Evolutionary conservation across 352 stramenopile genomes (phyloP), one percentile per base, ranked within the genome.

Genomic region (Lagenidium giganteum): DNA sequence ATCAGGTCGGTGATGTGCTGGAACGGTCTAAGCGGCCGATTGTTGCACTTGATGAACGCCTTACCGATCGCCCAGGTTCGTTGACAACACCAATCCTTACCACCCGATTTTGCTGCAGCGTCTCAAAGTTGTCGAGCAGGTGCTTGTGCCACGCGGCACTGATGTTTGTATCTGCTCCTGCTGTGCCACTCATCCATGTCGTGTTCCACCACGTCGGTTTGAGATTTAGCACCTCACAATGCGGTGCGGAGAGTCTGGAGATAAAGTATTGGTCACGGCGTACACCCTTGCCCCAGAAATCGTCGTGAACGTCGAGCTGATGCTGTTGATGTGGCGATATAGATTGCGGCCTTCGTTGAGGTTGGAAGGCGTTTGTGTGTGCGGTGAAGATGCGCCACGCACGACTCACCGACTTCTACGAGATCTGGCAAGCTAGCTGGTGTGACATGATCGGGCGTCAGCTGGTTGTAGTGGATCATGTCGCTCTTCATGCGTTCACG

Each of bases 391-490:
- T 50, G 53, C 40, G 70, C 50, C 4, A 46, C 34, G 42, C 47
- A 68, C n/a, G 23, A 34, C 28, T 45, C 35, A 5, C 60, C 64
- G 18, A 79, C 54, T 20, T 43, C 22, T 12, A 38, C 51, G 3
- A 82, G 38, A n/a, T 71, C 54, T 11, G 56, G 59, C 12, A 79
- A 33, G 12, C 36, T 48, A n/a, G 46, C 39, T 5, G 54, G 3
- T 11, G 71, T 33, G 14, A 74, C 13, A 21, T 69, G 47, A 12
- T 78, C 66, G n/a, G 63, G 48, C 27, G 40, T 54, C 9, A 67
- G 44, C 17, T 62, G 42, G 32, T 63, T 39, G 45, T 78, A 82
- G 47, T 70, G 74, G 60, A 82, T 79, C 3, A 46, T 48, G 6
- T 48, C 51, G 0, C 70, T 46, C 6, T 32, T n/a, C 18, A 83